Conservation (phyloP, 2,329 filamentous ascomycete species). For the Fusarium pseudonygamai region DNA sequence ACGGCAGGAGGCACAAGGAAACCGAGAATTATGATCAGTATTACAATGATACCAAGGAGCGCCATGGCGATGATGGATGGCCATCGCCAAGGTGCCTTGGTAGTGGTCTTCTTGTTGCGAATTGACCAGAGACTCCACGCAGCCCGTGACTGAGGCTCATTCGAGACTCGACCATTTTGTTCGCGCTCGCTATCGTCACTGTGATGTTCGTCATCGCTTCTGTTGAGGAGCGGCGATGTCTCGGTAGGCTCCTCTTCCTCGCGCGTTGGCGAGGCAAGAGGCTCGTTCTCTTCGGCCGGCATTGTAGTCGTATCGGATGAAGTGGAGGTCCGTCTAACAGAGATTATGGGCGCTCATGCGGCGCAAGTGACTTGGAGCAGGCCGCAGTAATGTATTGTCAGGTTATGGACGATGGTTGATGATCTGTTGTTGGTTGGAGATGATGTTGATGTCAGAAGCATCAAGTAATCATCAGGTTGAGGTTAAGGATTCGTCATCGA, state of each 20-base stretch:
- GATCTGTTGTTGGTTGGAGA: slow-evolving; percentile 16
- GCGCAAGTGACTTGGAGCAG: slow-evolving; percentile 1
- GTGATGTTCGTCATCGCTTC: slow-evolving; percentile 50
- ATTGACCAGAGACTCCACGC: slow-evolving; percentile 37
- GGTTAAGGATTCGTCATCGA: slow-evolving; percentile 41
- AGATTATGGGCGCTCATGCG: slow-evolving; percentile 13
- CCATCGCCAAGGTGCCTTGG: slow-evolving; percentile 63
- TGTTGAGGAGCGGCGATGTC: slow-evolving; percentile 62
- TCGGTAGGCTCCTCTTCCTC: slow-evolving; percentile 50
- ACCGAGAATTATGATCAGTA: slow-evolving; percentile 78
- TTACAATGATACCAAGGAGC: slow-evolving; percentile 68
- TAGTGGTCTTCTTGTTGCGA: slow-evolving; percentile 30
- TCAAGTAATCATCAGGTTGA: slow-evolving; percentile 12
- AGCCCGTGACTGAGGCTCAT: slow-evolving; percentile 11
- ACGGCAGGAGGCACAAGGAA: slow-evolving; percentile 85
- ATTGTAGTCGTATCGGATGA: slow-evolving; percentile 47
- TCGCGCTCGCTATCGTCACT: slow-evolving; percentile 43
- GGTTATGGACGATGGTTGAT: background rate
- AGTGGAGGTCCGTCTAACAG: slow-evolving; percentile 39
- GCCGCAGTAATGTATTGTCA: background rate
- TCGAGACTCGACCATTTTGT: slow-evolving; percentile 34
- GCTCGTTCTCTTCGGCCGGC: slow-evolving; percentile 57
- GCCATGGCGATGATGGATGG: slow-evolving; percentile 79
- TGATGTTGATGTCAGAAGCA: slow-evolving; percentile 24
- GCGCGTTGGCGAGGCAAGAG: slow-evolving; percentile 52